These are phyloP conservation scores for Pholiota microspora DNA, from an alignment of 768 basidiomycete species.

Conservation along the genomic window DNA sequence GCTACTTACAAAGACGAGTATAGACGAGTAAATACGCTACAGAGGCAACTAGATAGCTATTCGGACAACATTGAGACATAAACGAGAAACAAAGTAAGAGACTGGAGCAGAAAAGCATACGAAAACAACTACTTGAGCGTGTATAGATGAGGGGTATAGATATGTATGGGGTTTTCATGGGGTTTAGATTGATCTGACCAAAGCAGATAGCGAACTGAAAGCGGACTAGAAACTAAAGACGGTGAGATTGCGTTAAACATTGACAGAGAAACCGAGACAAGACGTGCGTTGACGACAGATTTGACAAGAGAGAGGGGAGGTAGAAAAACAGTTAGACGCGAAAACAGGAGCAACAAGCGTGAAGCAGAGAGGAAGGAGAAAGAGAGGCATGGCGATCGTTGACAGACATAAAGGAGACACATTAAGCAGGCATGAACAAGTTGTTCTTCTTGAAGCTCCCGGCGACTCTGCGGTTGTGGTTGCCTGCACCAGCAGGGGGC, in stretches of 20 bases:
- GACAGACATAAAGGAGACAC: no score
- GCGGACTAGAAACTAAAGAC: no score
- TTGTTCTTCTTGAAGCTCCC: conserved; percentile 35
- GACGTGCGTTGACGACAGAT: no score
- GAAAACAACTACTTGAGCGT: background rate
- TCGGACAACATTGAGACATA: background rate
- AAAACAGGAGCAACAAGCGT: background rate
- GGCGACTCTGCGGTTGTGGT: conserved; percentile 52
- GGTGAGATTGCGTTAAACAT: background rate
- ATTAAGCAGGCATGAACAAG: no score
- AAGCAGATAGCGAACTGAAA: conserved; percentile 4
- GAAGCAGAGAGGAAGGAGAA: no score
- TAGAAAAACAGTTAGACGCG: background rate
- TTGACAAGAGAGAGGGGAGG: background rate
- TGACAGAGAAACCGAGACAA: no score
- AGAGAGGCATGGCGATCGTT: background rate
- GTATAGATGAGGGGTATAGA: background rate
- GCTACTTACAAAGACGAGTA: no score
- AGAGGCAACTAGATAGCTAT: background rate
- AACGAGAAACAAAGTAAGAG: background rate
- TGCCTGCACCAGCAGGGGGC: conserved; percentile 53
- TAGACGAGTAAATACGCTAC: no score
- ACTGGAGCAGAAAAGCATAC: background rate
- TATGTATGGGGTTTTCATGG: background rate
- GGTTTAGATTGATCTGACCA: background rate